Evolutionary conservation across 2,329 filamentous ascomycete genomes (phyloP).

Genomic region (Tolypocladium pustulatum): DNA sequence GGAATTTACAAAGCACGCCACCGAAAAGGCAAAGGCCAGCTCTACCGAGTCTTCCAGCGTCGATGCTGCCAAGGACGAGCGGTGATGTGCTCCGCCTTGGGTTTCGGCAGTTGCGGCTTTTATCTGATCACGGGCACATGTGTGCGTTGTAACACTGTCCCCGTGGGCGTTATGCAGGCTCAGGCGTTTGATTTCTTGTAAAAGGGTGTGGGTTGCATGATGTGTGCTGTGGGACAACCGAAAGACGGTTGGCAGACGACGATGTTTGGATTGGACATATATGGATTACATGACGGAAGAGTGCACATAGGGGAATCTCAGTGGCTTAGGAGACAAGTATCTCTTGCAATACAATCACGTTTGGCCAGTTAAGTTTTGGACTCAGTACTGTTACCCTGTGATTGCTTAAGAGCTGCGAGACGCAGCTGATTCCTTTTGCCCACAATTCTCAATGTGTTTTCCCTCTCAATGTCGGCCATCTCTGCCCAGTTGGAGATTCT

Average conservation of each 20-base stretch:
- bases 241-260: conserved; percentile 7
- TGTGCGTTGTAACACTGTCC: neutral
- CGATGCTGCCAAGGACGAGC: conserved; percentile 10
- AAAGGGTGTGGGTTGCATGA: neutral
- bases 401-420: conserved; percentile 36
- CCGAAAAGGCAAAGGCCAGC: conserved; percentile 17
- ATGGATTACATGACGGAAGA: conserved; percentile 1
- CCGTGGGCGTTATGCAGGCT: conserved; percentile 3
- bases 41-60: conserved; percentile 11
- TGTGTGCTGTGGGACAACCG: conserved; percentile 8
- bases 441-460: conserved; percentile 56
- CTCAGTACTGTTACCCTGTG: neutral
- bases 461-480: conserved; percentile 58
- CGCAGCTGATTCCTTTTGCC: conserved; percentile 58
- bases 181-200: conserved; percentile 1
- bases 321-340: neutral
- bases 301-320: conserved; percentile 2
- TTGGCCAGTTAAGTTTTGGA: neutral
- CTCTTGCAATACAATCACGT: neutral
- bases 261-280: neutral
- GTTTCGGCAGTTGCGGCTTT: neutral
- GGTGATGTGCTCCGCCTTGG: conserved; percentile 5
- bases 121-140: neutral
- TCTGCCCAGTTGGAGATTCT: conserved; percentile 63
- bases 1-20: conserved; percentile 33